Conservation (phyloP, 305 asterid species). For the Solanum hybrid region DNA sequence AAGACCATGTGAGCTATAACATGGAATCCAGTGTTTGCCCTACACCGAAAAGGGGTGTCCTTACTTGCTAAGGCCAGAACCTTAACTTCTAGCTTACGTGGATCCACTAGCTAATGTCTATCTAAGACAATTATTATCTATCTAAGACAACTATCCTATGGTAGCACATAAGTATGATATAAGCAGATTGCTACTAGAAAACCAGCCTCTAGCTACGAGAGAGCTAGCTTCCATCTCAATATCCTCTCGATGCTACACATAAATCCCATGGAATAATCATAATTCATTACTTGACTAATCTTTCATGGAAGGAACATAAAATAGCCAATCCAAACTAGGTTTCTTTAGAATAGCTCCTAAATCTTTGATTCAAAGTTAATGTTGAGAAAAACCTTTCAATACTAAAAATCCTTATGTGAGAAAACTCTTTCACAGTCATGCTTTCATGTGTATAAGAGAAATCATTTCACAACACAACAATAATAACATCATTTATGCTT, state of each 20-base stretch:
- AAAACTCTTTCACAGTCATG: background rate
- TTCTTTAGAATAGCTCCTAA: background rate
- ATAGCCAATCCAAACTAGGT: no score
- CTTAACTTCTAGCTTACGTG: background rate
- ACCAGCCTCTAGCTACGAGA: background rate
- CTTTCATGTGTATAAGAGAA: background rate
- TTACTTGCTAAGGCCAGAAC: background rate
- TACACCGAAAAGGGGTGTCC: background rate
- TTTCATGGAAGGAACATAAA: background rate
- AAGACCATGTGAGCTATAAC: background rate
- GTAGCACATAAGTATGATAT: background rate
- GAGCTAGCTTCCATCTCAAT: background rate
- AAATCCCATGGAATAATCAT: background rate
- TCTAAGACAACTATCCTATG: no score
- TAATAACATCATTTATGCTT: no score
- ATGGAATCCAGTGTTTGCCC: background rate
- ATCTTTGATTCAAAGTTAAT: background rate
- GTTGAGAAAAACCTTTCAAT: background rate
- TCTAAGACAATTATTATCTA: no score
- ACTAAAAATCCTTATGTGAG: background rate
- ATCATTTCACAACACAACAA: background rate
- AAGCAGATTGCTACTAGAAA: background rate
- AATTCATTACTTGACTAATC: background rate
- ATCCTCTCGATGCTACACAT: background rate
- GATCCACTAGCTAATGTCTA: background rate